These are phyloP conservation scores for Agmasoma carcini DNA, from an alignment of 371 early-diverging fungal species.

Conservation along the genomic window DNA sequence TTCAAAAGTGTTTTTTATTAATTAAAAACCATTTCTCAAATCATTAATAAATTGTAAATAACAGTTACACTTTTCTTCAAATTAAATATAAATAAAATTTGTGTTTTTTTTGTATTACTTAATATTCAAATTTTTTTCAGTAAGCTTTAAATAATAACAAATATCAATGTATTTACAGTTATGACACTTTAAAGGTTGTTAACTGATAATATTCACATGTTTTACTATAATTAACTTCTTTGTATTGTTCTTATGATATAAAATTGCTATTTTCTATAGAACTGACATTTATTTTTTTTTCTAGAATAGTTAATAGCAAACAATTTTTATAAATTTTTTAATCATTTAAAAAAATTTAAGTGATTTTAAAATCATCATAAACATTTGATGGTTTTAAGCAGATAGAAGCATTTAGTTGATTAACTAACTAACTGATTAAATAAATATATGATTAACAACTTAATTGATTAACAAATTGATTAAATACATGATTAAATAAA, in stretches of 20 bases:
- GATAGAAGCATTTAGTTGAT: no score
- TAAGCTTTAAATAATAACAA: no score
- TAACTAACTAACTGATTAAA: no score
- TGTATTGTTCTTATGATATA: background rate
- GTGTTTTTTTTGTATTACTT: no score
- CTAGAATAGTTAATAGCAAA: background rate
- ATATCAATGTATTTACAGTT: no score
- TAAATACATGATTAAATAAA: no score
- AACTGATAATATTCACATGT: background rate
- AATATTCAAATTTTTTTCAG: no score
- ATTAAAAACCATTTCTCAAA: no score
- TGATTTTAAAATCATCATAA: background rate
- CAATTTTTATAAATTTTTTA: background rate
- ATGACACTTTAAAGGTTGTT: no score
- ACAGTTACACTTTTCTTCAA: background rate
- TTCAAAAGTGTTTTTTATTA: background rate
- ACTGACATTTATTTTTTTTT: background rate
- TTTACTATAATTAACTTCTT: background rate
- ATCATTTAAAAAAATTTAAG: background rate
- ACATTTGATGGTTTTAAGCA: conserved; percentile 13
- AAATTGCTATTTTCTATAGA: background rate
- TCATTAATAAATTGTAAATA: background rate
- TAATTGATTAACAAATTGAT: no score
- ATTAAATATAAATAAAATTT: background rate
- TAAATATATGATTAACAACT: no score